These are phyloP conservation scores for Cochlearia excelsa DNA, from an alignment of 345 rosid species.

Conservation along the genomic window DNA sequence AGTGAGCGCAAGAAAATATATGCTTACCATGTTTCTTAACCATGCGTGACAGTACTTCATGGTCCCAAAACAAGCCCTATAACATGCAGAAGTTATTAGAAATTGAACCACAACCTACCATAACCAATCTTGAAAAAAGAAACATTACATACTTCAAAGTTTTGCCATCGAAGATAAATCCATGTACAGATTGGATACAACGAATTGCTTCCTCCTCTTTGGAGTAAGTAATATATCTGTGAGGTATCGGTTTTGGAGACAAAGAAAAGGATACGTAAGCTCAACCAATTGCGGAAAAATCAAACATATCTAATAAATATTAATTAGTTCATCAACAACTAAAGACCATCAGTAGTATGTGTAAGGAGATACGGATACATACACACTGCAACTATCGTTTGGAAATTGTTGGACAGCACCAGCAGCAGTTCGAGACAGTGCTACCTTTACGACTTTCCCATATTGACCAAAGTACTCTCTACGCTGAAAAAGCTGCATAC, in stretches of 20 bases:
- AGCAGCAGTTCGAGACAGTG: slow-evolving; percentile 81
- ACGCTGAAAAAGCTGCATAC: background rate
- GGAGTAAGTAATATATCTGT: slow-evolving; percentile 81
- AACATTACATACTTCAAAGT: slow-evolving; percentile 51
- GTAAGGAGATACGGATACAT: slow-evolving; percentile 32
- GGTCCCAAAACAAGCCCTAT: slow-evolving; percentile 98
- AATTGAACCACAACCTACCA: slow-evolving; percentile 12
- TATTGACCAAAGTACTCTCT: slow-evolving; percentile 83
- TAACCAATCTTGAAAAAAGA: slow-evolving; percentile 6
- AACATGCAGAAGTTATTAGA: slow-evolving; percentile 22
- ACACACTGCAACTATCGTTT: slow-evolving; percentile 95
- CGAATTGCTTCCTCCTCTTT: slow-evolving; percentile 96
- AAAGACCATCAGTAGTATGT: too few relatives aligned
- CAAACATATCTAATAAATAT: too few relatives aligned
- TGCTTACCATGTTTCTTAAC: slow-evolving; percentile 83
- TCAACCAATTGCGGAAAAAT: too few relatives aligned
- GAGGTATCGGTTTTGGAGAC: background rate
- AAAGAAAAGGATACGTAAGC: too few relatives aligned
- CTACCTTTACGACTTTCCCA: slow-evolving; percentile 87
- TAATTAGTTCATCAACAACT: too few relatives aligned
- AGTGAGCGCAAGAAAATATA: slow-evolving; percentile 13
- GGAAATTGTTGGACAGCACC: slow-evolving; percentile 85
- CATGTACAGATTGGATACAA: slow-evolving; percentile 92
- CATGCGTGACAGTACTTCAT: slow-evolving; percentile 99
- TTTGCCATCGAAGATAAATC: slow-evolving; percentile 83